phyloP scores from a whole-genome alignment of 2,329 filamentous ascomycete genomes.

The Ophiostoma triangulosporum region DNA sequence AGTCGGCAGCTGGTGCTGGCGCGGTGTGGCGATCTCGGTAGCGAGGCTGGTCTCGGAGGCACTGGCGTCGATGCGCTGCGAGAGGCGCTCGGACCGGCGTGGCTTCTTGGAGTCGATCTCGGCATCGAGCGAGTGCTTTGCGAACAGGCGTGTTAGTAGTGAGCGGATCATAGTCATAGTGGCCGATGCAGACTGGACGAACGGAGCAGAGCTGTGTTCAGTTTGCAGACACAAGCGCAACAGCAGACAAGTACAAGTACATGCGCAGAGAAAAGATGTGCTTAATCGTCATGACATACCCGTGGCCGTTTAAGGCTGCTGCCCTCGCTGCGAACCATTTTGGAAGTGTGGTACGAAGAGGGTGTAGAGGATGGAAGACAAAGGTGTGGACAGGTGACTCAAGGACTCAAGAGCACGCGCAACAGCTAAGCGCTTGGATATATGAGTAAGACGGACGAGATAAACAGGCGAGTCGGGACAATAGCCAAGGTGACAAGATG shows the following conservation, averaged over 20 bases:
- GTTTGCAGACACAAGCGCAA: neutral
- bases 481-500: neutral
- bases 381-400: constrained; percentile 1
- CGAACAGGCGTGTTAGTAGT: constrained; percentile 13
- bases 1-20: constrained; percentile 54
- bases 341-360: neutral
- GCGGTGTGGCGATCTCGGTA: constrained; percentile 4
- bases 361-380: neutral
- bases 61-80: constrained; percentile 29
- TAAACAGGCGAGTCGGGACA: no score
- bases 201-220: neutral
- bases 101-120: constrained; percentile 67
- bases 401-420: neutral
- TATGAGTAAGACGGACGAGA: neutral
- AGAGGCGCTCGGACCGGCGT: constrained; percentile 62
- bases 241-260: neutral
- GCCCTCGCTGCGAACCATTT: constrained; percentile 15
- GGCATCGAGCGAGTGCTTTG: constrained; percentile 49
- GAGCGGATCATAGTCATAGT: neutral
- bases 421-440: neutral
- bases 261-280: no score
- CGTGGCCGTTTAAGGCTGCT: constrained; percentile 20
- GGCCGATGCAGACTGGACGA: neutral
- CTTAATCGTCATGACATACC: constrained; percentile 13
- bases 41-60: constrained; percentile 5